Conservation (phyloP, 352 stramenopile genomes). For the Phytophthora boehmeriae region DNA sequence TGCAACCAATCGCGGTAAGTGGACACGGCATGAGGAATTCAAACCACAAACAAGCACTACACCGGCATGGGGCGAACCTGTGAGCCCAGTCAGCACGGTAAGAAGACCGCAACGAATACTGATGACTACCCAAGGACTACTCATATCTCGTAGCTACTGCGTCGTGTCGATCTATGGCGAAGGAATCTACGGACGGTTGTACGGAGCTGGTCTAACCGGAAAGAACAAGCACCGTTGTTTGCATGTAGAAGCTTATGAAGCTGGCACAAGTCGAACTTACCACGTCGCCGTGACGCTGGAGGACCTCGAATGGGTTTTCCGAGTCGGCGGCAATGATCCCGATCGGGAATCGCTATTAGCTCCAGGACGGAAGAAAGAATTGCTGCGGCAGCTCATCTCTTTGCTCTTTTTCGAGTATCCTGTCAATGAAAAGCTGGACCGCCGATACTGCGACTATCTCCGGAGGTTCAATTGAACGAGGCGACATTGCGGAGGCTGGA, state of each 20-base stretch:
- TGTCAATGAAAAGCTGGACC: background rate
- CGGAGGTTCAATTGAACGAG: conserved; percentile 52
- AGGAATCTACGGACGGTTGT: conserved; percentile 61
- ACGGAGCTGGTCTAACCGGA: conserved; percentile 45
- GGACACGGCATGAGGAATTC: conserved; percentile 42
- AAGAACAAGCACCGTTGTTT: conserved; percentile 40
- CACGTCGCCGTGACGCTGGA: conserved; percentile 47
- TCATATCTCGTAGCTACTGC: conserved; percentile 71
- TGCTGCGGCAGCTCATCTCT: conserved; percentile 56
- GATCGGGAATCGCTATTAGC: conserved; percentile 45
- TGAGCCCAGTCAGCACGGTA: conserved; percentile 10
- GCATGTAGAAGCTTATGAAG: conserved; percentile 63
- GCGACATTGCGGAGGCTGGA: conserved; percentile 49
- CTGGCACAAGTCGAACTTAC: conserved; percentile 30
- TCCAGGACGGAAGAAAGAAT: conserved; percentile 54
- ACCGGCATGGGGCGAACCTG: background rate
- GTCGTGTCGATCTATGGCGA: conserved; percentile 64
- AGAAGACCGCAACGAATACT: conserved; percentile 36
- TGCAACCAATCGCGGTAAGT: conserved; percentile 47
- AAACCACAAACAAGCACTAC: conserved; percentile 33
- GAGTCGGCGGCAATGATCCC: conserved; percentile 22
- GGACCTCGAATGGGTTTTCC: conserved; percentile 65
- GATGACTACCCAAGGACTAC: conserved; percentile 47
- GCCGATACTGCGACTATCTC: conserved; percentile 45
- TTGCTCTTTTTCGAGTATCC: conserved; percentile 76